Percentiles rank a stretch among this genome's conserved stretches.
phyloP scores from a whole-genome alignment of 2,329 filamentous ascomycete genomes.

The Tolypocladium ovalisporum region DNA sequence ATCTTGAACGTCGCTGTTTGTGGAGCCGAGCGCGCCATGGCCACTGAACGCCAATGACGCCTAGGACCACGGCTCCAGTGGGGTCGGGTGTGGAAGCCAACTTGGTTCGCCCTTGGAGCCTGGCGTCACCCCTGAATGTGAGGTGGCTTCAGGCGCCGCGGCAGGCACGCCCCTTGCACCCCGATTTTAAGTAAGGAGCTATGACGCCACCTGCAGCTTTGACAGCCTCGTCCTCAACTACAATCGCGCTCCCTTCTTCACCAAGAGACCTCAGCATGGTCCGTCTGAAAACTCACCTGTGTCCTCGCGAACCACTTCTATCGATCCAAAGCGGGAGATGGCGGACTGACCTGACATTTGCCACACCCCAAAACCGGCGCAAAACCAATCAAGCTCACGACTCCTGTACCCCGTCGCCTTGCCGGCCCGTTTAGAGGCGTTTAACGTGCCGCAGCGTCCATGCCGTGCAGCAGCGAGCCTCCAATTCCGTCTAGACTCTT shows the following conservation, averaged over 20 bases:
- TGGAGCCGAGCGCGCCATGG: not conserved
- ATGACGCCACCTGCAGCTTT: not conserved
- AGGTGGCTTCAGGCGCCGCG: not conserved
- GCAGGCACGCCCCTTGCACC: not conserved
- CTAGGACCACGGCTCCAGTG: too few species aligned
- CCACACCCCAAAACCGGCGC: not conserved
- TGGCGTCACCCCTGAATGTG: not conserved
- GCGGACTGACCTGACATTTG: not conserved
- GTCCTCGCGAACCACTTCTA: not conserved
- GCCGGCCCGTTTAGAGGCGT: conserved; percentile 11
- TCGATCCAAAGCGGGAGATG: not conserved
- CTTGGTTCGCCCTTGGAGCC: not conserved
- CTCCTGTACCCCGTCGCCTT: not conserved
- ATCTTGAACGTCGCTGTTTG: not conserved
- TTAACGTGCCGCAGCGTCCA: conserved; percentile 14
- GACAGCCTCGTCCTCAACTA: not conserved
- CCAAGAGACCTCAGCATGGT: not conserved
- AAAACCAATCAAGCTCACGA: not conserved
- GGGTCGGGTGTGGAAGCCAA: not conserved
- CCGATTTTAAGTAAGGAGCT: not conserved
- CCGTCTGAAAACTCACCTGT: too few species aligned
- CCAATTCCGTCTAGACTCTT: not conserved
- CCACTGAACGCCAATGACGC: not conserved
- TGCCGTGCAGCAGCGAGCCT: conserved; percentile 10
- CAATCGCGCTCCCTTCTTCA: not conserved